Evolutionary conservation across 2,329 filamentous ascomycete species (phyloP), one percentile per base, ranked within the genome.

Genomic region (Pseudogymnoascus sp.): DNA sequence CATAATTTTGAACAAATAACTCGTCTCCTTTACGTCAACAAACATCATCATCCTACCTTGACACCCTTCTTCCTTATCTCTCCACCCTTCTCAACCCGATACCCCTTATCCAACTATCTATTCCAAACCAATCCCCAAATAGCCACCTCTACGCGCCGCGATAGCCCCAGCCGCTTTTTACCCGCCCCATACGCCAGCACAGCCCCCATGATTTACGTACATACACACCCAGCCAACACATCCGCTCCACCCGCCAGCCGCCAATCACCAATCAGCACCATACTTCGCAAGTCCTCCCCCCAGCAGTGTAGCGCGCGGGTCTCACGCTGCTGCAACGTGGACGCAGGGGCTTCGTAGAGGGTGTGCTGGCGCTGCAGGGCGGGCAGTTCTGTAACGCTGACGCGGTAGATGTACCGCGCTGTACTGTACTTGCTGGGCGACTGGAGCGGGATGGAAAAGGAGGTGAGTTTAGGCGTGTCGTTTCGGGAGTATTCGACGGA

Each of bases 201-300:
- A 50, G 44, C 44, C 44, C 41, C 24, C 44, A 4, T 31, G 44
- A 31, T 50, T 50, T 50, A 50, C 44, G 44, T 50, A 50, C 44
- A 50, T 1, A 6, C 29, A 17, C 40, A 50, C 41, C 24, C 13
- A 15, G 1, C 24, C 26, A 17, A 31, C 26, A 29, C 41, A 50
- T 24, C 40, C 40, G 41, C 41, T 9, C 33, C 33, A 24, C 8
- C 39, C 39, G 39, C 24, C 24, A n/a, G 10, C 24, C 40, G 11
- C 41, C 17, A 17, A 29, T 6, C 39, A 21, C 39, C 5, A 17
- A 24, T 5, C 41, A 17, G 17, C 17, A 17, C 17, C 17, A 17
- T 17, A 17, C 41, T 24, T 50, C 24, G 41, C 41, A 50, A 50
- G 3, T 7, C 24, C 24, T 15, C 2, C 24, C 24, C 40, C 41